Evolutionary conservation across 805 yeast genomes (phyloP).

Genomic region (Candida caryicola): DNA sequence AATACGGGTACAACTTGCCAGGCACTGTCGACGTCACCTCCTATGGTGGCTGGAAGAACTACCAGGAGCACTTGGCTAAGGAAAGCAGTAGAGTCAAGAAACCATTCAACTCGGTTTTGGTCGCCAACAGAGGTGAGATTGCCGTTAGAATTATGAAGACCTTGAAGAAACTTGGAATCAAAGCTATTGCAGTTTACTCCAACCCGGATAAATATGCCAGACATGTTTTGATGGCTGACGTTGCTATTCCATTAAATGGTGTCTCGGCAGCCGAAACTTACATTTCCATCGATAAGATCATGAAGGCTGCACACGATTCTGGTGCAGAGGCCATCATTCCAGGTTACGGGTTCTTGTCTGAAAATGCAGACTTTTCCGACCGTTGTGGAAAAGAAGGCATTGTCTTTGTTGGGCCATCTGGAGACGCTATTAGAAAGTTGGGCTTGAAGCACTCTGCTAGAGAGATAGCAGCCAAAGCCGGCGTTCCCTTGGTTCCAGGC

Average conservation of each 20-base stretch:
- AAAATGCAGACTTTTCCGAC: slow-evolving; percentile 94
- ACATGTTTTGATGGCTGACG: slow-evolving; percentile 83
- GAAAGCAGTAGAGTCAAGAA: slow-evolving; percentile 32
- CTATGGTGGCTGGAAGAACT: slow-evolving; percentile 85
- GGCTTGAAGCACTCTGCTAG: slow-evolving; percentile 97
- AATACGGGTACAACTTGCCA: slow-evolving; percentile 67
- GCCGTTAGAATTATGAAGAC: slow-evolving; percentile 94
- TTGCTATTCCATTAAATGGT: slow-evolving; percentile 76
- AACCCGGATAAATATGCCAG: slow-evolving; percentile 86
- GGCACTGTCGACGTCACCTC: slow-evolving; percentile 81
- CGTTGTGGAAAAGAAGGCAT: slow-evolving; percentile 79
- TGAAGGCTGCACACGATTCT: slow-evolving; percentile 78
- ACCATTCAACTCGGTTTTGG: slow-evolving; percentile 82
- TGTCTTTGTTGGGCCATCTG: slow-evolving; percentile 94
- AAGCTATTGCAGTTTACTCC: slow-evolving; percentile 84
- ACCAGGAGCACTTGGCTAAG: slow-evolving; percentile 40
- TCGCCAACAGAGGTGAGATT: slow-evolving; percentile 97
- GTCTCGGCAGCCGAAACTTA: slow-evolving; percentile 88
- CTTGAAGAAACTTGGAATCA: slow-evolving; percentile 72
- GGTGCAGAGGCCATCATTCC: slow-evolving; percentile 96
- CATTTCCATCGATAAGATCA: slow-evolving; percentile 77
- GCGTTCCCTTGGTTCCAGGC: slow-evolving; percentile 97
- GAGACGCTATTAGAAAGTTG: slow-evolving; percentile 84
- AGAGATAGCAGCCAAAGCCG: slow-evolving; percentile 86
- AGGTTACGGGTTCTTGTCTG: slow-evolving; percentile 95